Evolutionary conservation across 768 basidiomycete genomes (phyloP).

Genomic region (Ephemerocybe angulata): DNA sequence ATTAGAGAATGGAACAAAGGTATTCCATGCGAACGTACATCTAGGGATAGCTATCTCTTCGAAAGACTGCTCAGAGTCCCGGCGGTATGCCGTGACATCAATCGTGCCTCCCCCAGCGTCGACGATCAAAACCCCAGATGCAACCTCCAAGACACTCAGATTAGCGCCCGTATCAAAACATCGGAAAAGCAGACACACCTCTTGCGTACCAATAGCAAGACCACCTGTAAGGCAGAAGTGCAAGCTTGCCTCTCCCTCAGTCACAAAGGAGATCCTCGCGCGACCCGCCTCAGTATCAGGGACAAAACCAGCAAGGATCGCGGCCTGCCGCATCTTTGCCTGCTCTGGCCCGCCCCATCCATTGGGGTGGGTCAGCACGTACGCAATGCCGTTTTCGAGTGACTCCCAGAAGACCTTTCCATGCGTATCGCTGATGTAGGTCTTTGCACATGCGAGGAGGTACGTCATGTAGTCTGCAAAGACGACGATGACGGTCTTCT

Average conservation of each 20-base stretch:
- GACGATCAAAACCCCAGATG: constrained; percentile 46
- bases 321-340: constrained; percentile 47
- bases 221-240: constrained; percentile 51
- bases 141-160: constrained; percentile 25
- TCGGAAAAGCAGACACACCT: constrained; percentile 6
- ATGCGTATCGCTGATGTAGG: constrained; percentile 46
- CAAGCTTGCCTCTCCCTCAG: constrained; percentile 58
- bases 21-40: constrained; percentile 22
- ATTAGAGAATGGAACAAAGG: not conserved
- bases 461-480: constrained; percentile 49
- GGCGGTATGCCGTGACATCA: constrained; percentile 49
- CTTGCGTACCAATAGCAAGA: constrained; percentile 30
- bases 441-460: constrained; percentile 38
- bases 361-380: constrained; percentile 56
- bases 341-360: constrained; percentile 62
- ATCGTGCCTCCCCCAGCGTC: constrained; percentile 62
- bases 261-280: constrained; percentile 46
- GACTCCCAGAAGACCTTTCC: constrained; percentile 43
- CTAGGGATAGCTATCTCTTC: constrained; percentile 43
- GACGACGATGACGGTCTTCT: constrained; percentile 37
- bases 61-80: constrained; percentile 14
- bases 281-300: constrained; percentile 31
- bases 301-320: constrained; percentile 48
- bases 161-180: not conserved
- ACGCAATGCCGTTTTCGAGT: constrained; percentile 39